Percentiles rank a stretch among this genome's conserved stretches.
Conservation (phyloP, 495 filamentous ascomycete genomes). For the Bacidia rubella region DNA sequence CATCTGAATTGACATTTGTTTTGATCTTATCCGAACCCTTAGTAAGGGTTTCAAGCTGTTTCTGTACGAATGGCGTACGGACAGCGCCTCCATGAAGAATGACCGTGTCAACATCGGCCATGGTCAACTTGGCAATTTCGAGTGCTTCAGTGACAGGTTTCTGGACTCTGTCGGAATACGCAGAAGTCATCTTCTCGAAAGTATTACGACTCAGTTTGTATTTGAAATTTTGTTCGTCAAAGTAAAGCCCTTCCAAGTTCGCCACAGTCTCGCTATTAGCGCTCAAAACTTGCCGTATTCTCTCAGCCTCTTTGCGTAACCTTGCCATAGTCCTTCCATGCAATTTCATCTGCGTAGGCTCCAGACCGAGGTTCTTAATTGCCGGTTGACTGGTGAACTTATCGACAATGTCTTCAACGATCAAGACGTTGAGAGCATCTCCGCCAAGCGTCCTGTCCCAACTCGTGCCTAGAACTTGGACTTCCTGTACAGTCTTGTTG, state of each 20-base stretch:
- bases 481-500: slow-evolving; percentile 95
- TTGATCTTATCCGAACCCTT: slow-evolving; percentile 66
- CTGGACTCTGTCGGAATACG: slow-evolving; percentile 53
- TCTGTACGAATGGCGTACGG: slow-evolving; percentile 90
- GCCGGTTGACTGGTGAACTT: slow-evolving; percentile 60
- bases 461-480: slow-evolving; percentile 68
- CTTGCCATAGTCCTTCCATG: slow-evolving; percentile 80
- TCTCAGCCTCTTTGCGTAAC: slow-evolving; percentile 83
- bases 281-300: slow-evolving; percentile 76
- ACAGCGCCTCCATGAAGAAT: slow-evolving; percentile 87
- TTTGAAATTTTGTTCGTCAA: slow-evolving; percentile 79
- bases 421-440: slow-evolving; percentile 73
- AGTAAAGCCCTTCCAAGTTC: slow-evolving; percentile 73
- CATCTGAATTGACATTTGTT: slow-evolving; percentile 92
- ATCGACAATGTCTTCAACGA: slow-evolving; percentile 74
- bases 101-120: slow-evolving; percentile 73
- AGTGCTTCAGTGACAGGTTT: slow-evolving; percentile 62
- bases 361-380: slow-evolving; percentile 52
- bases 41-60: slow-evolving; percentile 63
- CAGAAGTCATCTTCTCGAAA: slow-evolving; percentile 70
- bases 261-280: slow-evolving; percentile 74
- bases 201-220: slow-evolving; percentile 73
- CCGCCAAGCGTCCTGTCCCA: slow-evolving; percentile 89
- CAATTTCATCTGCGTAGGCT: slow-evolving; percentile 42
- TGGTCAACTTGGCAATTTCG: slow-evolving; percentile 51